phyloP scores from a whole-genome alignment of 805 yeast species.

The Cyberlindnera veronae region DNA sequence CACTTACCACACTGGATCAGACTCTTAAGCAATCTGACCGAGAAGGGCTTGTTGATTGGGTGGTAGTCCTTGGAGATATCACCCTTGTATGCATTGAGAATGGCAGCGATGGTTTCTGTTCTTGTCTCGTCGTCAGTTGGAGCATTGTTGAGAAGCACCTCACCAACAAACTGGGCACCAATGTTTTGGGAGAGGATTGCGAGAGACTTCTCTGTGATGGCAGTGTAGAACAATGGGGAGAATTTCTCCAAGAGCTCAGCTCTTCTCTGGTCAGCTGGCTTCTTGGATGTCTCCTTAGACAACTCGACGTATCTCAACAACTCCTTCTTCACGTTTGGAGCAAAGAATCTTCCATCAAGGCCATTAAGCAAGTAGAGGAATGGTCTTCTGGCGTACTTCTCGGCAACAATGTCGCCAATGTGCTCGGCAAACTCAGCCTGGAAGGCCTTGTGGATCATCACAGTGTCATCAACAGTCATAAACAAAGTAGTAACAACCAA shows the following conservation, averaged over 20 bases:
- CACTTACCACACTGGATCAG: slow-evolving; percentile 85
- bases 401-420: slow-evolving; percentile 53
- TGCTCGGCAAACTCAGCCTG: slow-evolving; percentile 50
- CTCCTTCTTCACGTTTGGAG: slow-evolving; percentile 63
- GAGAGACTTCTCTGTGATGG: slow-evolving; percentile 47
- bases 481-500: slow-evolving; percentile 72
- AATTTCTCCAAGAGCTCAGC: slow-evolving; percentile 62
- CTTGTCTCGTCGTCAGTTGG: slow-evolving; percentile 37
- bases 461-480: slow-evolving; percentile 92
- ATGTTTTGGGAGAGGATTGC: slow-evolving; percentile 62
- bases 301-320: slow-evolving; percentile 57
- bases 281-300: slow-evolving; percentile 73
- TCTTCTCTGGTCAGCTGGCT: slow-evolving; percentile 76
- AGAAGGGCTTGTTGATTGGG: slow-evolving; percentile 66
- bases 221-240: slow-evolving; percentile 59
- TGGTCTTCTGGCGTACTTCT: slow-evolving; percentile 86
- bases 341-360: slow-evolving; percentile 75
- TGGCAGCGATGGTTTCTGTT: slow-evolving; percentile 48
- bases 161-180: slow-evolving; percentile 81
- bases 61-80: slow-evolving; percentile 66
- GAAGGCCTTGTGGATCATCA: slow-evolving; percentile 71
- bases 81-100: slow-evolving; percentile 59
- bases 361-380: slow-evolving; percentile 78
- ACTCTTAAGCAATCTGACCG: slow-evolving; percentile 69
- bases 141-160: slow-evolving; percentile 59